These are phyloP conservation scores for Fagus crenata DNA, from an alignment of 306 rosid species.

Conservation along the genomic window DNA sequence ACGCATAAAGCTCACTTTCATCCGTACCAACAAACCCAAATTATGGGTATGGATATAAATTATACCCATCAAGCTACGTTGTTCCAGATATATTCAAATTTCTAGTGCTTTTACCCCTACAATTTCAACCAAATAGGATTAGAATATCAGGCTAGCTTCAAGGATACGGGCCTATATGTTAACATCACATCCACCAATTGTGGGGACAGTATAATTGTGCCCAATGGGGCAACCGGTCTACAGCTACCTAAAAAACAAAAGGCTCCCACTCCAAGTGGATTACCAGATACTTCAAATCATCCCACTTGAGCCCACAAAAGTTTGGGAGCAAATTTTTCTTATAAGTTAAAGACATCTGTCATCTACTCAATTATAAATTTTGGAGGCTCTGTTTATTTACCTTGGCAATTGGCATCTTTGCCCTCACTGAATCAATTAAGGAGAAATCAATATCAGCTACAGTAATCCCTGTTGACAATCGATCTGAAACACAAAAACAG, in stretches of 20 bases:
- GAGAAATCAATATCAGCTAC: constrained; percentile 84
- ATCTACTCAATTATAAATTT: background rate
- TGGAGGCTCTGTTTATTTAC: constrained; percentile 25
- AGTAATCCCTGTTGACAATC: constrained; percentile 71
- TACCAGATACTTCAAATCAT: too few species aligned
- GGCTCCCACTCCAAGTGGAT: too few species aligned
- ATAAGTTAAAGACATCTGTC: background rate
- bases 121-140: background rate
- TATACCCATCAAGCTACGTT: too few species aligned
- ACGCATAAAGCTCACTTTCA: too few species aligned
- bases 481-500: constrained; percentile 57
- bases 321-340: background rate
- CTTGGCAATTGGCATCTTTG: constrained; percentile 83
- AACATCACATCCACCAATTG: background rate
- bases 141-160: background rate
- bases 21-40: too few species aligned
- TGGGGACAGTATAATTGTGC: background rate
- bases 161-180: background rate
- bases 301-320: background rate
- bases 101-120: background rate
- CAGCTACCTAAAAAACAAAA: background rate
- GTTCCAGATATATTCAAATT: background rate
- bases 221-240: background rate
- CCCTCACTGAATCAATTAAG: constrained; percentile 66
- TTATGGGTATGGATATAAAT: too few species aligned